Evolutionary conservation across 2,329 filamentous ascomycete genomes (phyloP).

Genomic region (Xylariaceae sp.): DNA sequence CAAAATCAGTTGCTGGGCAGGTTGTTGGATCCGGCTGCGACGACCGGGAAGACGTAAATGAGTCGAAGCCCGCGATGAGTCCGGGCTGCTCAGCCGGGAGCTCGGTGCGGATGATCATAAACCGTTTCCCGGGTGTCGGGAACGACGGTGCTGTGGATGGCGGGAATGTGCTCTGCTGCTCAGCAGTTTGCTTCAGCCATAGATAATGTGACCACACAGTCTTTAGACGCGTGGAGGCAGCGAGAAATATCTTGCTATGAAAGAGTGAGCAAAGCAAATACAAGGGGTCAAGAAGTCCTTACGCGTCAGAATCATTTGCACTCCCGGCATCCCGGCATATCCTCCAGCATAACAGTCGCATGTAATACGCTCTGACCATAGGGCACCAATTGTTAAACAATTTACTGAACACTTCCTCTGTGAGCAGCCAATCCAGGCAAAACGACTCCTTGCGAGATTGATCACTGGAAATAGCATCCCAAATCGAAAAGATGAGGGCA

Average conservation of each 20-base stretch:
- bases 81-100: conserved; percentile 50
- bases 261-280: conserved; percentile 27
- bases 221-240: conserved; percentile 68
- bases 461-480: conserved; percentile 71
- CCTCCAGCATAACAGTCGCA: conserved; percentile 88
- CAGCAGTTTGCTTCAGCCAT: conserved; percentile 70
- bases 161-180: conserved; percentile 53
- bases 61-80: conserved; percentile 54
- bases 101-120: conserved; percentile 88
- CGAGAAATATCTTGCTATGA: conserved; percentile 68
- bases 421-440: conserved; percentile 75
- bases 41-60: conserved; percentile 36
- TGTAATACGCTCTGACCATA: conserved; percentile 92
- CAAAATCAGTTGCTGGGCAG: conserved; percentile 33
- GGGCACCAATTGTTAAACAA: conserved; percentile 95
- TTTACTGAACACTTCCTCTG: conserved; percentile 73
- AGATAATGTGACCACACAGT: conserved; percentile 80
- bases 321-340: conserved; percentile 76
- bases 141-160: conserved; percentile 81
- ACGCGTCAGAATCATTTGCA: conserved; percentile 67
- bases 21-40: conserved; percentile 31
- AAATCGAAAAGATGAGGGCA: conserved; percentile 78
- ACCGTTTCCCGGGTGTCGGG: conserved; percentile 80
- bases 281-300: conserved; percentile 40
- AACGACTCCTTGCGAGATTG: conserved; percentile 68